Conservation (phyloP, 1,284 basidiomycete genomes). For the Anthracocystis setariae region DNA sequence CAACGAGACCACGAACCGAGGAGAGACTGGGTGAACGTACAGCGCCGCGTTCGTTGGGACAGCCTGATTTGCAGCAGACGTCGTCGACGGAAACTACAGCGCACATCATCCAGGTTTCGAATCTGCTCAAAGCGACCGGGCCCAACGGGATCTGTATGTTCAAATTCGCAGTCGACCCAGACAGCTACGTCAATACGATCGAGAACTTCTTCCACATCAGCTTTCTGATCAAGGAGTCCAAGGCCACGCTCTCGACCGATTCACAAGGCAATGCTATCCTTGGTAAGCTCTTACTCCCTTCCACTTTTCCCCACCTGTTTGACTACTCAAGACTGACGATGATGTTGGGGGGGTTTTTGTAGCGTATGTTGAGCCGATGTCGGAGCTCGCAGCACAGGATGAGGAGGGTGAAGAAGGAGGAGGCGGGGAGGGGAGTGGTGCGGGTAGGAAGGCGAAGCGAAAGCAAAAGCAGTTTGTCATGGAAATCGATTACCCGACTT, state of each 20-base stretch:
- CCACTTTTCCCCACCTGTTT: background rate
- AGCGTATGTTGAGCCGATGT: background rate
- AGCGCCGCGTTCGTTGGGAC: slow-evolving; percentile 37
- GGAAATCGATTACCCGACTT: slow-evolving; percentile 84
- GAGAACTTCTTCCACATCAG: slow-evolving; percentile 94
- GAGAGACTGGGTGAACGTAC: slow-evolving; percentile 28
- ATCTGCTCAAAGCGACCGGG: slow-evolving; percentile 69
- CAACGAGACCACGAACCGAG: slow-evolving; percentile 7
- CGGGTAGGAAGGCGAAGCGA: slow-evolving; percentile 70
- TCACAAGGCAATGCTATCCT: slow-evolving; percentile 78
- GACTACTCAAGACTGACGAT: background rate
- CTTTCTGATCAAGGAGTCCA: slow-evolving; percentile 86
- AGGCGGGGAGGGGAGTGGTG: background rate
- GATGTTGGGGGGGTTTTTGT: no score
- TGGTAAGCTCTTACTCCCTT: slow-evolving; percentile 71
- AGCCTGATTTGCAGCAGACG: slow-evolving; percentile 51
- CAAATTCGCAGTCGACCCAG: slow-evolving; percentile 83
- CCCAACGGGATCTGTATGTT: slow-evolving; percentile 77
- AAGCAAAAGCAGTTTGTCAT: slow-evolving; percentile 83
- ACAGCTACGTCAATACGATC: slow-evolving; percentile 87
- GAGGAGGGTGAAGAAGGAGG: background rate
- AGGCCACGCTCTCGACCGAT: slow-evolving; percentile 72
- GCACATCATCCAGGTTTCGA: slow-evolving; percentile 64
- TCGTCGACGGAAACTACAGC: slow-evolving; percentile 58
- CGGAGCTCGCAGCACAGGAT: background rate